phyloP scores from a whole-genome alignment of 495 filamentous ascomycete genomes.

The Tuber indicum region DNA sequence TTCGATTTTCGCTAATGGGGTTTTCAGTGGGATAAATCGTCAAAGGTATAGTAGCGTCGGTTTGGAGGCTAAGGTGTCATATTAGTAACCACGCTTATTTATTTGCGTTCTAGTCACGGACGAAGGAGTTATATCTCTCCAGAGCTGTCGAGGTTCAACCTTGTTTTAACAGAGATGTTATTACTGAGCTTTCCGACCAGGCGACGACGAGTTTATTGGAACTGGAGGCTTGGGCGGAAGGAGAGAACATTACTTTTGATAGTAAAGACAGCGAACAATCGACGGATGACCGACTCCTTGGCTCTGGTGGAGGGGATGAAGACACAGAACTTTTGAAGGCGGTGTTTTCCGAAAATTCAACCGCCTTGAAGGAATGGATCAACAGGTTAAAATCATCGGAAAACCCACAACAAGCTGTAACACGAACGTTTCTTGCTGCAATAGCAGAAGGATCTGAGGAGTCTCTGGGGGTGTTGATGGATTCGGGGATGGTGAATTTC shows the following conservation, averaged over 20 bases:
- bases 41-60: conserved; percentile 57
- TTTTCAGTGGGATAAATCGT: conserved; percentile 87
- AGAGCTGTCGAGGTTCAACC: conserved; percentile 95
- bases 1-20: conserved; percentile 16
- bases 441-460: conserved; percentile 78
- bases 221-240: conserved; percentile 92
- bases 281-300: conserved; percentile 56
- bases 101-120: conserved; percentile 61
- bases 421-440: conserved; percentile 78
- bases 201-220: conserved; percentile 89
- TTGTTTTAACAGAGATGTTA: conserved; percentile 93
- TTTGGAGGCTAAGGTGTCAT: neutral
- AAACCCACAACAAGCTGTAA: conserved; percentile 65
- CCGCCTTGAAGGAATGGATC: conserved; percentile 59
- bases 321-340: conserved; percentile 85
- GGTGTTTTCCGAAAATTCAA: conserved; percentile 64
- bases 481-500: conserved; percentile 75
- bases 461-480: conserved; percentile 65
- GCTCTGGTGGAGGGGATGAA: conserved; percentile 74
- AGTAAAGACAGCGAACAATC: conserved; percentile 57
- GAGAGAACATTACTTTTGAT: conserved; percentile 79
- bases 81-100: conserved; percentile 17
- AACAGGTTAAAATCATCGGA: conserved; percentile 50
- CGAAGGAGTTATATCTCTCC: conserved; percentile 93
- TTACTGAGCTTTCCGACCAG: conserved; percentile 92